Evolutionary conservation across 1,139 yeast genomes (phyloP), one percentile per base, ranked within the genome.

Genomic region (Yamadazyma taylorii): DNA sequence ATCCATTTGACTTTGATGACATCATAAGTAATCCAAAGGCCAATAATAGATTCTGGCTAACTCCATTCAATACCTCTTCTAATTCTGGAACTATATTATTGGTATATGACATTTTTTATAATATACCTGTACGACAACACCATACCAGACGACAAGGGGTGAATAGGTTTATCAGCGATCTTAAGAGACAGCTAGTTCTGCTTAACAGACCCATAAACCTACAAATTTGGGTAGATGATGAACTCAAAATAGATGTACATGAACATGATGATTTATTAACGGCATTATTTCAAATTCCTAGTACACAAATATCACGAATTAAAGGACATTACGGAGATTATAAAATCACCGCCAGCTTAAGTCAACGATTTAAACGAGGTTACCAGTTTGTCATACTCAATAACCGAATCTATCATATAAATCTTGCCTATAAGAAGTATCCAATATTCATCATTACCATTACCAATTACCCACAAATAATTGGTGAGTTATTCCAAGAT

Each of bases 71-170:
- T 0, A 6, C 26, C 3, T 52, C 5, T 6, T 19, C 8, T 8
- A 19, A 19, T 8, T 19, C 57, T 8, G 94, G 95, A 0, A 81
- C 94, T 0, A 44, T 55, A 0, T 70, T 83, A 1, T 40, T 56
- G 0, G 72, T 78, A 0, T 50, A 61, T 4, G 72, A 77, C 39
- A 39, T 85, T 14, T 83, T 83, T 52, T 58, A 65, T 14, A 67
- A 63, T 27, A 36, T 78, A 2, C 89, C 90, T 0, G 89, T 85
- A 2, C 62, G 96, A 21, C 62, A 70, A 28, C 47, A 43, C 8
- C 61, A 60, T 8, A 32, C 61, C 2, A 28, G 51, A n/a, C 46
- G 52, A 5, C 41, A 50, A 3, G 56, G 69, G 0, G 42, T 49
- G 34, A 40, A 45, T 28, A 48, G 52, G 23, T 40, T 63, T 13